phyloP scores from a whole-genome alignment of 1,139 yeast species.

The Candida labiduridarum region DNA sequence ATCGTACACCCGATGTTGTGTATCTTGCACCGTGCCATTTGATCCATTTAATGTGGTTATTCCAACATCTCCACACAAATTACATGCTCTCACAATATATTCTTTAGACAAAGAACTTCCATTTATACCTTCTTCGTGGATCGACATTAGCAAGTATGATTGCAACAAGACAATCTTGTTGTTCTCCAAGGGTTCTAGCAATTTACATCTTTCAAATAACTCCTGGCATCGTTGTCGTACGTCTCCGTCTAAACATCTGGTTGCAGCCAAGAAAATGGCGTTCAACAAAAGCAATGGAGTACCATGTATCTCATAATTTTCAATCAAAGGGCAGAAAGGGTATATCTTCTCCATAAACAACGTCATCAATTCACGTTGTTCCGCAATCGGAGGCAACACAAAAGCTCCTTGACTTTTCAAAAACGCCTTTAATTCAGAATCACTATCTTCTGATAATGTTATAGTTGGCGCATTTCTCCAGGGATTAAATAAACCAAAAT shows the following conservation, averaged over 20 bases:
- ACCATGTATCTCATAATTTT: slow-evolving; percentile 16
- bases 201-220: slow-evolving; percentile 24
- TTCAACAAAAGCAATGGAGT: slow-evolving; percentile 26
- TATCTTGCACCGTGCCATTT: slow-evolving; percentile 16
- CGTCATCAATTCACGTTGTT: slow-evolving; percentile 20
- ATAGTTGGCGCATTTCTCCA: slow-evolving; percentile 25
- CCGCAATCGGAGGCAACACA: slow-evolving; percentile 20
- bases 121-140: slow-evolving; percentile 30
- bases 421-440: slow-evolving; percentile 20
- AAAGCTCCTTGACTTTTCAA: slow-evolving; percentile 25
- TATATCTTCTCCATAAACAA: slow-evolving; percentile 24
- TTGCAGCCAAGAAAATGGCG: slow-evolving; percentile 25
- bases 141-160: slow-evolving; percentile 24
- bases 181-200: slow-evolving; percentile 25
- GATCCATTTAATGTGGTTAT: slow-evolving; percentile 25
- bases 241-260: slow-evolving; percentile 20
- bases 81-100: slow-evolving; percentile 25
- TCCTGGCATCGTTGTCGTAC: slow-evolving; percentile 21
- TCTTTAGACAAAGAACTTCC: slow-evolving; percentile 26
- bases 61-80: slow-evolving; percentile 27
- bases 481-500: slow-evolving; percentile 28
- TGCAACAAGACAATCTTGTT: slow-evolving; percentile 30
- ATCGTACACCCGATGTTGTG: slow-evolving; percentile 9
- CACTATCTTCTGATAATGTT: slow-evolving; percentile 14
- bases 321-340: slow-evolving; percentile 29